Percentiles rank a stretch among this genome's conserved stretches.
Evolutionary conservation across 192 early-diverging fungal species (phyloP).

Genomic region (Backusella parvicylindrica): DNA sequence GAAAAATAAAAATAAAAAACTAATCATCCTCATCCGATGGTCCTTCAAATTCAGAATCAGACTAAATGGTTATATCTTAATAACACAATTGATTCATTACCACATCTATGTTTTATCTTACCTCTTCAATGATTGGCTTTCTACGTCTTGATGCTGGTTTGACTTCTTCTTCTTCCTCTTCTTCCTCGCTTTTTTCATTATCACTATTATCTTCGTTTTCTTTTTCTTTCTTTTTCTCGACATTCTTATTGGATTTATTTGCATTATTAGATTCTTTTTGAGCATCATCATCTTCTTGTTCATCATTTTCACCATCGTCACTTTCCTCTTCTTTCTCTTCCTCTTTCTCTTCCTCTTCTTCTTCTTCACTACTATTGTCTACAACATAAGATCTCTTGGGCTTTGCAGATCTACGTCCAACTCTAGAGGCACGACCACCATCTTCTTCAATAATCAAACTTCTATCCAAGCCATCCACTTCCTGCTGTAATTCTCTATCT

Average conservation of each 20-base stretch:
- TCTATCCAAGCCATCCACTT: slow-evolving; percentile 42
- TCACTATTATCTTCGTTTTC: not conserved
- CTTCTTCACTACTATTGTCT: slow-evolving; percentile 13
- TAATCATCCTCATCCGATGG: not conserved
- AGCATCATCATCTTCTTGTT: not conserved
- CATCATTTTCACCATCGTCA: slow-evolving; percentile 10
- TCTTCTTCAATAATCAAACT: slow-evolving; percentile 27
- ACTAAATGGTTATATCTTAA: not conserved
- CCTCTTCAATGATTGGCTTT: not conserved
- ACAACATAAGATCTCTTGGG: not conserved
- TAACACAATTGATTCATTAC: not conserved
- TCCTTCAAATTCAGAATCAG: slow-evolving; percentile 1
- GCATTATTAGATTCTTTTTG: not conserved
- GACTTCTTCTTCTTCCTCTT: not conserved
- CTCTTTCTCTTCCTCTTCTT: slow-evolving; percentile 17
- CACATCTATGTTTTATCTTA: not conserved
- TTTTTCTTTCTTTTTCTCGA: not conserved
- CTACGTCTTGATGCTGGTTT: not conserved
- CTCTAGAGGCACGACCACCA: not conserved
- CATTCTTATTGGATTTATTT: not conserved
- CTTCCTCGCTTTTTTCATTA: not conserved
- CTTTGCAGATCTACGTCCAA: not conserved
- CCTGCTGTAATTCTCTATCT: slow-evolving; percentile 51
- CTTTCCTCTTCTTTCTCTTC: slow-evolving; percentile 13
- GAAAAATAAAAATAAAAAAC: not conserved